A percentile compares a stretch with the other conserved stretches of the same genome.
Evolutionary conservation across 352 stramenopile genomes (phyloP).

Genomic region (Pythium rhizo-oryzae): DNA sequence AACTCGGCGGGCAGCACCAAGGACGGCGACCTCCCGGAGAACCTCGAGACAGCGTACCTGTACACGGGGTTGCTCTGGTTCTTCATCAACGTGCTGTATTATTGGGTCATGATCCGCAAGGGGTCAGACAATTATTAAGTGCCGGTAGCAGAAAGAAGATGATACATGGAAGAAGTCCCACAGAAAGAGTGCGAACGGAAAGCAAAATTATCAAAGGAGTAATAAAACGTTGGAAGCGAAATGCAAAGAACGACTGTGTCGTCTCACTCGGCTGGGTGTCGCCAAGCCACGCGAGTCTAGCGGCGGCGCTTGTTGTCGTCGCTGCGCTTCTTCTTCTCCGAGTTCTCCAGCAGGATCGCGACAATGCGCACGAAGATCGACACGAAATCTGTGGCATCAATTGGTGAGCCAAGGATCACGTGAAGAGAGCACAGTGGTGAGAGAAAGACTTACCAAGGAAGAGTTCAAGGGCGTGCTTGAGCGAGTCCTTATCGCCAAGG

Average conservation of each 20-base stretch:
- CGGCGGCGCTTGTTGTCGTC: constrained; percentile 33
- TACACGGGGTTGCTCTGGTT: constrained; percentile 31
- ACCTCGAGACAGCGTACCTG: constrained; percentile 28
- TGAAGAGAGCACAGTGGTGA: background rate
- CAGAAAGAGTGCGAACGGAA: background rate
- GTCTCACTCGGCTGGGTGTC: background rate
- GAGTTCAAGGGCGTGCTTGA: constrained; percentile 82
- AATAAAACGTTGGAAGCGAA: background rate
- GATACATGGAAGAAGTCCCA: background rate
- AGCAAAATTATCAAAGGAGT: background rate
- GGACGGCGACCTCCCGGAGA: constrained; percentile 16
- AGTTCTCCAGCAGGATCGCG: constrained; percentile 78
- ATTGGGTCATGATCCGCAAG: constrained; percentile 29
- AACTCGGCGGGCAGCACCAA: background rate
- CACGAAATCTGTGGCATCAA: constrained; percentile 65
- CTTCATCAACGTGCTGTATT: constrained; percentile 31
- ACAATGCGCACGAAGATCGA: constrained; percentile 90
- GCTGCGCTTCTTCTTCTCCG: constrained; percentile 52
- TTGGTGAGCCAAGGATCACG: background rate
- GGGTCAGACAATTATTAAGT: constrained; percentile 2
- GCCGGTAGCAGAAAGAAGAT: background rate
- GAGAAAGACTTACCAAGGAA: constrained; percentile 66
- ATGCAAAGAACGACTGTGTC: background rate
- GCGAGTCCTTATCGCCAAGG: constrained; percentile 81
- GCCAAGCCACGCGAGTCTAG: background rate